phyloP scores from a whole-genome alignment of 1,284 basidiomycete genomes.

The Ceratorhiza oryzae-sativae region DNA sequence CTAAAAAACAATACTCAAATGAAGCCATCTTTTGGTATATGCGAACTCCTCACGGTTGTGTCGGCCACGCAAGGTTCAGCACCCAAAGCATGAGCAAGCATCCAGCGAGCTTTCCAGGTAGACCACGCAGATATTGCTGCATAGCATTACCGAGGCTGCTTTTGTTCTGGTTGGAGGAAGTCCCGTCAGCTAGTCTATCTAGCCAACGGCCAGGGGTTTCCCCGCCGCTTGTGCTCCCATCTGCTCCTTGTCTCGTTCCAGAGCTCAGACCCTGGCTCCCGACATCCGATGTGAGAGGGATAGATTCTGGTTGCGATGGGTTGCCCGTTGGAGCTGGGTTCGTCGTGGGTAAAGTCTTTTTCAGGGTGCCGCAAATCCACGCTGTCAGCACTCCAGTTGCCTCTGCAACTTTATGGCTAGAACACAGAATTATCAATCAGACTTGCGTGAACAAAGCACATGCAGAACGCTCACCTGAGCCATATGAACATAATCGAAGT shows the following conservation, averaged over 20 bases:
- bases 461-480: conserved; percentile 55
- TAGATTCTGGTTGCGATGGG: conserved; percentile 28
- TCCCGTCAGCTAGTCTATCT: conserved; percentile 25
- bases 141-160: conserved; percentile 11
- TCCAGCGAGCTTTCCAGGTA: conserved; percentile 32
- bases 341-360: conserved; percentile 46
- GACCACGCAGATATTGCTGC: conserved; percentile 23
- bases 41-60: conserved; percentile 3
- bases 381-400: conserved; percentile 77
- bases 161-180: conserved; percentile 10
- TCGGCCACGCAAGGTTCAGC: conserved; percentile 37
- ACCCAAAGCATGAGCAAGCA: conserved; percentile 38
- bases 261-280: conserved; percentile 19
- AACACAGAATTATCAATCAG: not conserved
- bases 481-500: conserved; percentile 81
- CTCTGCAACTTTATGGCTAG: conserved; percentile 67
- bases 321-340: conserved; percentile 28
- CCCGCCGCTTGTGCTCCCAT: not conserved
- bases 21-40: not conserved
- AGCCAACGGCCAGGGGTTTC: conserved; percentile 26
- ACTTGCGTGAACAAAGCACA: not conserved
- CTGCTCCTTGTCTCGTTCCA: not conserved
- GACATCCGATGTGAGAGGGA: conserved; percentile 38
- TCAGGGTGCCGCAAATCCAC: conserved; percentile 65
- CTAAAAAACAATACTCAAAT: conserved; percentile 2